A percentile compares a stretch with the other conserved stretches of the same genome.
These are phyloP conservation scores for Cytospora leucostoma DNA, from an alignment of 2,329 filamentous ascomycete species.

Conservation along the genomic window DNA sequence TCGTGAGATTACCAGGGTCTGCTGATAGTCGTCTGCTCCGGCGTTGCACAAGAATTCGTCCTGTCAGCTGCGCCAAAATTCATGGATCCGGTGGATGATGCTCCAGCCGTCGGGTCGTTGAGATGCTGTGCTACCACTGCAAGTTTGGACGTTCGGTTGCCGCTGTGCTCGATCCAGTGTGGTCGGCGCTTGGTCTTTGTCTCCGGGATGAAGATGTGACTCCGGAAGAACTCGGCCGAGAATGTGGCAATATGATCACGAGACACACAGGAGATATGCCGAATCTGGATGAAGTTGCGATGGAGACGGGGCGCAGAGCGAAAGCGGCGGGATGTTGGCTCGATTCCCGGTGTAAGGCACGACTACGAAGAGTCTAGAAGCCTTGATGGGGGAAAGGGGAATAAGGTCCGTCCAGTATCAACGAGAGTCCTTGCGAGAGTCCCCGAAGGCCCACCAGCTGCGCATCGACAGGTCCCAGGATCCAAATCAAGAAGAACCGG, in stretches of 20 bases:
- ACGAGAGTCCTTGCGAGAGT: neutral
- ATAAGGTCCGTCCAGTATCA: neutral
- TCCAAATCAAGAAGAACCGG: neutral
- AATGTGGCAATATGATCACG: slow-evolving; percentile 22
- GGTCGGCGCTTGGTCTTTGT: slow-evolving; percentile 5
- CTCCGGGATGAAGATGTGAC: slow-evolving; percentile 5
- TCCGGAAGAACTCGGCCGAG: slow-evolving; percentile 15
- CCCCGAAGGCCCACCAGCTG: neutral
- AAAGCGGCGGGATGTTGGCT: slow-evolving; percentile 6
- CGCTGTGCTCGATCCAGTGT: slow-evolving; percentile 1
- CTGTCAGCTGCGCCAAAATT: slow-evolving; percentile 21
- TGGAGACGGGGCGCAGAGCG: slow-evolving; percentile 5
- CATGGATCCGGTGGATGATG: slow-evolving; percentile 18
- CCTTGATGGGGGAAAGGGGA: neutral
- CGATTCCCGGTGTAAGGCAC: neutral
- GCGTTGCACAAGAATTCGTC: slow-evolving; percentile 22
- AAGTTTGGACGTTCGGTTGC: neutral
- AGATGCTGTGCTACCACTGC: slow-evolving; percentile 2
- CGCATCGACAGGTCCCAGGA: slow-evolving; percentile 1
- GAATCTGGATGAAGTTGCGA: slow-evolving; percentile 3
- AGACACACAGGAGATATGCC: slow-evolving; percentile 16
- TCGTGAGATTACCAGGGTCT: slow-evolving; percentile 17
- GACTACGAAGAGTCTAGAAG: slow-evolving; percentile 5
- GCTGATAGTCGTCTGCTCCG: slow-evolving; percentile 22
- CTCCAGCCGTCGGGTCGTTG: slow-evolving; percentile 1